Conservation (phyloP, 495 filamentous ascomycete genomes). For the Aspergillus saccharolyticus region DNA sequence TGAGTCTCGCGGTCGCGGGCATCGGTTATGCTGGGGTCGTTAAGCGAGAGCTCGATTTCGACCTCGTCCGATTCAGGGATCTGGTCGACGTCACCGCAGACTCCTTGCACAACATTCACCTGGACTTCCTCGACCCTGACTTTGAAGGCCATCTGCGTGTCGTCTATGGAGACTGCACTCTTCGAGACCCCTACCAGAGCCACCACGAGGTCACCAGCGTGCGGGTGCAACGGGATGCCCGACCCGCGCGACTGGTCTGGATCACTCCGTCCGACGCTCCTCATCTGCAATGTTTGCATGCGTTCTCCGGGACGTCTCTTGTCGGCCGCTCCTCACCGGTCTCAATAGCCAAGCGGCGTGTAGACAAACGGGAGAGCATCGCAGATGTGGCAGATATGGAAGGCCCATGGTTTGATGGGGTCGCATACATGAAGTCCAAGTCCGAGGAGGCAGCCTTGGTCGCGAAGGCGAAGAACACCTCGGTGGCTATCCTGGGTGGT, state of each 20-base stretch:
- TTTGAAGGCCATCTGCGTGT: slow-evolving; percentile 11
- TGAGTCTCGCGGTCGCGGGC: too few relatives aligned
- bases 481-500: slow-evolving; percentile 58
- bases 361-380: slow-evolving; percentile 24
- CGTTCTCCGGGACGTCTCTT: slow-evolving; percentile 21
- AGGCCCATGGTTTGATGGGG: slow-evolving; percentile 68
- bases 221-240: slow-evolving; percentile 24
- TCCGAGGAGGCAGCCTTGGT: slow-evolving; percentile 49
- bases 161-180: slow-evolving; percentile 29
- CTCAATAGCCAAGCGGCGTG: slow-evolving; percentile 4
- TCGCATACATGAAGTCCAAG: slow-evolving; percentile 54
- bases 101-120: slow-evolving; percentile 31
- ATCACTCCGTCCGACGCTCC: slow-evolving; percentile 27
- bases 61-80: slow-evolving; percentile 8
- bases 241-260: slow-evolving; percentile 32
- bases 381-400: slow-evolving; percentile 44
- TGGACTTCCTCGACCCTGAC: slow-evolving; percentile 22
- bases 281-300: slow-evolving; percentile 29
- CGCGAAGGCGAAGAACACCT: slow-evolving; percentile 40
- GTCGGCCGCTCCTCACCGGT: slow-evolving; percentile 20
- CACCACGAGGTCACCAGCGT: slow-evolving; percentile 28
- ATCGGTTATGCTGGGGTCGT: too few relatives aligned
- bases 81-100: slow-evolving; percentile 21
- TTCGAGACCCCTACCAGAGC: slow-evolving; percentile 10
- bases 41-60: too few relatives aligned